Evolutionary conservation across 2,329 filamentous ascomycete genomes (phyloP), one percentile per base, ranked within the genome.

Genomic region (Aspergillus puulaauensis): DNA sequence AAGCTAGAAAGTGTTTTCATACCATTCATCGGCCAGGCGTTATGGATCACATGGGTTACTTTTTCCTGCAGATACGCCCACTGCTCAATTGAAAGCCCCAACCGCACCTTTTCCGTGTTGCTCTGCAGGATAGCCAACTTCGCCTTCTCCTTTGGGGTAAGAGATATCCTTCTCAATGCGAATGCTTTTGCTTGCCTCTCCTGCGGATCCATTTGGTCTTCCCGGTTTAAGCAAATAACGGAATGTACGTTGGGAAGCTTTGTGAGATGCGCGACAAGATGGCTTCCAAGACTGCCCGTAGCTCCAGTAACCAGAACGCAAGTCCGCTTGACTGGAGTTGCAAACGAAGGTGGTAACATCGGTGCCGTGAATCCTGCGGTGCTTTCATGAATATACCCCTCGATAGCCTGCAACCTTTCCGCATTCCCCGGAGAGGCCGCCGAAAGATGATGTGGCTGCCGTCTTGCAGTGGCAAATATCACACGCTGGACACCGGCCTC

Each of bases 141-240:
- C 1, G 66, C 27, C 12, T 54, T 27, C 4, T 65, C 57, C 0
- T 44, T 37, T 1, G 62, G 9, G 15, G 51, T 48, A 3, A 76
- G 53, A 3, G 6, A 23, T n/a, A 75, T 63, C 1, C 66, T 65
- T 55, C 64, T 65, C 12, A 62, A 54, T 12, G 49, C 27, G 12
- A 78, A 45, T 0, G 77, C 67, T 21, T 74, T 43, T 4, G 64
- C 51, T 61, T 82, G 79, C 11, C 74, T 73, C 3, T 57, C 41
- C 0, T 60, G 27, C 4, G 72, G 59, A 5, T 73, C 66, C 2
- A 41, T 57, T 4, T 58, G 68, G 21, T 64, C 71, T 6, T 59
- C 61, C 2, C 81, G 75, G 62, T 84, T 84, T 12, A 84, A 61
- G 56, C 81, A 83, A 5, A 82, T 59, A 0, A 80, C 68, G 1